These are phyloP conservation scores for Daldinia eschscholtzii DNA, from an alignment of 2,329 filamentous ascomycete genomes.

Conservation along the genomic window DNA sequence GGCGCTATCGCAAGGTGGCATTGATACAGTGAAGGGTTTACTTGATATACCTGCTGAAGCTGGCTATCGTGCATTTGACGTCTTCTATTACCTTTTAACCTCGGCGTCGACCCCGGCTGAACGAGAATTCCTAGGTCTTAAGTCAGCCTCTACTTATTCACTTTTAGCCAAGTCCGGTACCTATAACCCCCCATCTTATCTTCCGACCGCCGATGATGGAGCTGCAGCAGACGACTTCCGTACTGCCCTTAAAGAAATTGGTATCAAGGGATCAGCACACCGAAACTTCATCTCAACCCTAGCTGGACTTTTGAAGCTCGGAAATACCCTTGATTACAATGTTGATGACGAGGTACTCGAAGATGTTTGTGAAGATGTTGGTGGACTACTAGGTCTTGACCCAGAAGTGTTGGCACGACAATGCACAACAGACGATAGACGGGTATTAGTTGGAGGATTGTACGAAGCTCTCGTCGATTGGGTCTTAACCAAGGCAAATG, in stretches of 20 bases:
- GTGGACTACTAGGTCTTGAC: slow-evolving; percentile 86
- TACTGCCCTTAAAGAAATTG: slow-evolving; percentile 86
- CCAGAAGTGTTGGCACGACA: slow-evolving; percentile 83
- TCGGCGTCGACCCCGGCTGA: slow-evolving; percentile 91
- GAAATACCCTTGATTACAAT: slow-evolving; percentile 87
- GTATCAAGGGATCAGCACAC: slow-evolving; percentile 88
- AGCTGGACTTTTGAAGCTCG: slow-evolving; percentile 89
- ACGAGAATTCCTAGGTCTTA: slow-evolving; percentile 86
- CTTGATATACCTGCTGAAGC: slow-evolving; percentile 82
- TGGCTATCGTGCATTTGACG: slow-evolving; percentile 94
- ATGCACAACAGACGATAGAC: slow-evolving; percentile 86
- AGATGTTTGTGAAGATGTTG: slow-evolving; percentile 89
- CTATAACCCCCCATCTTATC: slow-evolving; percentile 86
- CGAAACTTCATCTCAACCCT: slow-evolving; percentile 87
- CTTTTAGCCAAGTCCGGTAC: slow-evolving; percentile 87
- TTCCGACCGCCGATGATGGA: slow-evolving; percentile 91
- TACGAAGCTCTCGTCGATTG: slow-evolving; percentile 97
- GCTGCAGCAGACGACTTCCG: slow-evolving; percentile 95
- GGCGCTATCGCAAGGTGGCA: slow-evolving; percentile 85
- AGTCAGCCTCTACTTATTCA: slow-evolving; percentile 80
- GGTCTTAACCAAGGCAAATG: slow-evolving; percentile 90
- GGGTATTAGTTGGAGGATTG: slow-evolving; percentile 83
- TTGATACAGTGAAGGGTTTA: slow-evolving; percentile 85
- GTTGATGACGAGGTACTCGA: slow-evolving; percentile 88
- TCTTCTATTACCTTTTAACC: slow-evolving; percentile 96